Evolutionary conservation across 2,329 filamentous ascomycete species (phyloP).

Genomic region (Fusarium staphyleae): DNA sequence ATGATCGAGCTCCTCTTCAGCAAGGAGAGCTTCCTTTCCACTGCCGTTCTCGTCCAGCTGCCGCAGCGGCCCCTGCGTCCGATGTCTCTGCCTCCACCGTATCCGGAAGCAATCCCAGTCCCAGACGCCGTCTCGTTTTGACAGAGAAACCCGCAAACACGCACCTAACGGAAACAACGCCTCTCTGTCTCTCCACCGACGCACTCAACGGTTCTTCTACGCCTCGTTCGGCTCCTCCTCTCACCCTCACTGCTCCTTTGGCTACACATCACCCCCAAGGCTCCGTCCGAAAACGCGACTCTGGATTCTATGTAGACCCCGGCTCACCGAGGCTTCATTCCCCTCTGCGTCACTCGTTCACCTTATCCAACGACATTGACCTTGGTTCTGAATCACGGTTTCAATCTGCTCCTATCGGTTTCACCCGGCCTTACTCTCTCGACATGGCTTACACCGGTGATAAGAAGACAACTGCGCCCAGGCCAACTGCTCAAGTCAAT

Average conservation of each 20-base stretch:
- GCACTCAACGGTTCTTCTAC: conserved; percentile 25
- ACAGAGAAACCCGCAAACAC: conserved; percentile 30
- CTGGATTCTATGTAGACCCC: conserved; percentile 38
- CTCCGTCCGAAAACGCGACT: conserved; percentile 35
- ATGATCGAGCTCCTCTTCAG: conserved; percentile 24
- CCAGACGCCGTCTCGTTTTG: conserved; percentile 17
- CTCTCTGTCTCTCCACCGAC: conserved; percentile 27
- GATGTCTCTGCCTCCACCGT: conserved; percentile 30
- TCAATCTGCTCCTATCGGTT: conserved; percentile 18
- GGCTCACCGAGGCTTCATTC: conserved; percentile 43
- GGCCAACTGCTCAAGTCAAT: neutral
- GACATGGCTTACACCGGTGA: conserved; percentile 45
- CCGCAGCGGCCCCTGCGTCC: conserved; percentile 29
- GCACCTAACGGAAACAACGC: conserved; percentile 31
- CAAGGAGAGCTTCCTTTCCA: conserved; percentile 33
- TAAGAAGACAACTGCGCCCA: conserved; percentile 27
- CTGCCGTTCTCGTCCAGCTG: conserved; percentile 36
- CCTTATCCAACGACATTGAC: conserved; percentile 32
- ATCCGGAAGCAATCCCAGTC: conserved; percentile 1
- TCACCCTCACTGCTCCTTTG: conserved; percentile 23
- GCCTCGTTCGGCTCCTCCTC: conserved; percentile 16
- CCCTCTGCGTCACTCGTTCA: conserved; percentile 44
- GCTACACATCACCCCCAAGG: conserved; percentile 29
- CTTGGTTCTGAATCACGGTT: conserved; percentile 22
- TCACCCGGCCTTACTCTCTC: conserved; percentile 41